These are phyloP conservation scores for Citrullus colocynthis DNA, from an alignment of 306 rosid species.

Conservation along the genomic window DNA sequence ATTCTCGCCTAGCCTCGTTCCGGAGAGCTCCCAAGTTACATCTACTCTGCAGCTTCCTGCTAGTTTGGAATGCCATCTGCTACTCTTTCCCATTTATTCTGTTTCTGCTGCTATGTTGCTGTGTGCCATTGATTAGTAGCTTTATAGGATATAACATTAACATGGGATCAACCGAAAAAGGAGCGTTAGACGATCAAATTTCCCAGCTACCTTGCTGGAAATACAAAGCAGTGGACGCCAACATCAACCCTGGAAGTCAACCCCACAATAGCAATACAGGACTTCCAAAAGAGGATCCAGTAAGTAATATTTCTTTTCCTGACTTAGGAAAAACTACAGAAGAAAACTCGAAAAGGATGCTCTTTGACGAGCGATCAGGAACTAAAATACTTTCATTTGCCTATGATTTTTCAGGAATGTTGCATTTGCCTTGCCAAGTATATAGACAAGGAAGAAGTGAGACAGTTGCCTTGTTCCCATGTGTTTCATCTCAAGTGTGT, in stretches of 20 bases:
- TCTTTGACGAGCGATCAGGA: not conserved
- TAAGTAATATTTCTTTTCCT: conserved; percentile 24
- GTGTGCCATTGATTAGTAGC: conserved; percentile 62
- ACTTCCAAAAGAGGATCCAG: conserved; percentile 45
- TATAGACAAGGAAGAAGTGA: conserved; percentile 67
- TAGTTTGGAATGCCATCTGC: conserved; percentile 82
- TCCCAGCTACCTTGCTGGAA: conserved; percentile 72
- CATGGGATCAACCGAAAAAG: conserved; percentile 56
- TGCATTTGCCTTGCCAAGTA: conserved; percentile 86
- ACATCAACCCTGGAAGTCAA: conserved; percentile 25
- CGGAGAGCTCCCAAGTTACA: conserved; percentile 68
- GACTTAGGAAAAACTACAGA: not conserved
- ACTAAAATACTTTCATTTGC: not conserved
- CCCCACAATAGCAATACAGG: conserved; percentile 11
- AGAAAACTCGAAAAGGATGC: not conserved
- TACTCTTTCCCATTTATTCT: conserved; percentile 94
- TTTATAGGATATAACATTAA: conserved; percentile 88
- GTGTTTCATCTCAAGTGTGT: conserved; percentile 78
- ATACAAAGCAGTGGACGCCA: conserved; percentile 28
- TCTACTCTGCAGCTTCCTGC: conserved; percentile 64
- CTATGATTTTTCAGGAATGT: conserved; percentile 50
- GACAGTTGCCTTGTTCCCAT: conserved; percentile 76
- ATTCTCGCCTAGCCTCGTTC: conserved; percentile 73
- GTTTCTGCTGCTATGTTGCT: conserved; percentile 72
- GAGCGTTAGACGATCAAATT: conserved; percentile 83